Percentiles rank a stretch among this genome's conserved stretches.
These are phyloP conservation scores for Paxillus rubicundulus DNA, from an alignment of 768 basidiomycete species.

Conservation along the genomic window DNA sequence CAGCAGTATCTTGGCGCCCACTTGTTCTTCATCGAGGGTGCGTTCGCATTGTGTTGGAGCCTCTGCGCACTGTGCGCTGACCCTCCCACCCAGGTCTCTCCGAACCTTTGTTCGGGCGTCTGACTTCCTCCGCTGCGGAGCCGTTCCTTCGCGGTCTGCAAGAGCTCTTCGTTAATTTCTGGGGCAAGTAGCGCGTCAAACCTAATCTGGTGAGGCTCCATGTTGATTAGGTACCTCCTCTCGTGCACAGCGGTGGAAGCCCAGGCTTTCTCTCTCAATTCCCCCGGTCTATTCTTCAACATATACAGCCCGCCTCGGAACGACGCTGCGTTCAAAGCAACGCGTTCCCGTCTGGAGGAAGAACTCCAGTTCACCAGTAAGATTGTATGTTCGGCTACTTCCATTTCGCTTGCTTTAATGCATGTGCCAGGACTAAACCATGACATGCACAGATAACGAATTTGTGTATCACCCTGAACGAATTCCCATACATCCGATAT, in stretches of 20 bases:
- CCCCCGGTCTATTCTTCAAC: slow-evolving; percentile 82
- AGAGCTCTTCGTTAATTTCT: slow-evolving; percentile 91
- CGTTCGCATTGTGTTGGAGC: slow-evolving; percentile 19
- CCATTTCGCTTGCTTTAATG: background rate
- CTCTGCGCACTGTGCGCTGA: slow-evolving; percentile 1
- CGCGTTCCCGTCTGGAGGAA: slow-evolving; percentile 79
- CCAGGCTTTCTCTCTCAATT: slow-evolving; percentile 76
- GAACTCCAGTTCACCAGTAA: slow-evolving; percentile 77
- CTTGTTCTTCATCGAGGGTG: slow-evolving; percentile 91
- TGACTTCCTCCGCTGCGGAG: slow-evolving; percentile 75
- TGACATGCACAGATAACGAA: slow-evolving; percentile 68
- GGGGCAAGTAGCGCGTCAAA: slow-evolving; percentile 57
- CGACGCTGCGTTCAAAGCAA: slow-evolving; percentile 60
- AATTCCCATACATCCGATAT: slow-evolving; percentile 91
- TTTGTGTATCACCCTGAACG: slow-evolving; percentile 84
- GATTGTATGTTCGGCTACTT: slow-evolving; percentile 41
- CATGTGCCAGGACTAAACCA: background rate
- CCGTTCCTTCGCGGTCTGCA: slow-evolving; percentile 73
- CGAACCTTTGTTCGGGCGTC: slow-evolving; percentile 71
- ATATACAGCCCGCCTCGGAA: slow-evolving; percentile 82
- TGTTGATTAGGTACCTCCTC: slow-evolving; percentile 8
- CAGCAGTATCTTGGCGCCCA: slow-evolving; percentile 83
- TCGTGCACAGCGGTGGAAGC: slow-evolving; percentile 69
- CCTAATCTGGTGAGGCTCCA: background rate
- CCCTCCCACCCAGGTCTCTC: slow-evolving; percentile 57